Base-by-base conservation (phyloP, 2,329 filamentous ascomycete species). In the Parastagonospora avenae region DNA sequence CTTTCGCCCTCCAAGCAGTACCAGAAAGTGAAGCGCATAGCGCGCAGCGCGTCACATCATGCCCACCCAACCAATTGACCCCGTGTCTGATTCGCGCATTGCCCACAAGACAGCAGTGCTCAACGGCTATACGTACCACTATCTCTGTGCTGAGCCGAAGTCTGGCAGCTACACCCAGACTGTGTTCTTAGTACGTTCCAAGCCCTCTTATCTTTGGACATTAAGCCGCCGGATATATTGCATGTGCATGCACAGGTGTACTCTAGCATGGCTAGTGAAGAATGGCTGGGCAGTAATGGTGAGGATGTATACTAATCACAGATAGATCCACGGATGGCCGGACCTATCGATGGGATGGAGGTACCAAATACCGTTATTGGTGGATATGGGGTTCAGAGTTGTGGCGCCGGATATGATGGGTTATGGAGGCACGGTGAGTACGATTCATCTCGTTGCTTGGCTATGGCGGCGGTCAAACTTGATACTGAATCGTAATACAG, bases 301-400 rank as follows among this genome's bases (percentile, higher is more conserved):
- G 19, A 24, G 19, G 19, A 24, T 24, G 19, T 24, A 24, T 24
- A 24, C 19, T 24, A 24, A 24, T 24, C 19, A 24, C 19, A 5
- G 19, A 11, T 24, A 82, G 80, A 77, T 90, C 67, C 89, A 92
- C 74, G 92, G 92, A 59, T 95, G 87, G 76, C 92, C 92, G 0
- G 92, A 96, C 74, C 75, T 94, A 14, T 84, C 85, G 8, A 86
- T 92, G 67, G 91, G 89, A 68, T 97, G 93, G 93, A 87, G 92
- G 55, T 88, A 90, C 74, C 92, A 97, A 74, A 89, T 97, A 52
- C 92, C 92, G 0, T 75, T 85, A 62, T 81, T 97, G 16, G 74
- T 89, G 30, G 81, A 86, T 5, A 79, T 91, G 49, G 88, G 88
- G 16, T 83, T 93, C 59, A 85, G 89, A 48, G 91, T 96, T 47